phyloP scores from a whole-genome alignment of 1,284 basidiomycete genomes.

The Austroboletus novae-zelandiae region DNA sequence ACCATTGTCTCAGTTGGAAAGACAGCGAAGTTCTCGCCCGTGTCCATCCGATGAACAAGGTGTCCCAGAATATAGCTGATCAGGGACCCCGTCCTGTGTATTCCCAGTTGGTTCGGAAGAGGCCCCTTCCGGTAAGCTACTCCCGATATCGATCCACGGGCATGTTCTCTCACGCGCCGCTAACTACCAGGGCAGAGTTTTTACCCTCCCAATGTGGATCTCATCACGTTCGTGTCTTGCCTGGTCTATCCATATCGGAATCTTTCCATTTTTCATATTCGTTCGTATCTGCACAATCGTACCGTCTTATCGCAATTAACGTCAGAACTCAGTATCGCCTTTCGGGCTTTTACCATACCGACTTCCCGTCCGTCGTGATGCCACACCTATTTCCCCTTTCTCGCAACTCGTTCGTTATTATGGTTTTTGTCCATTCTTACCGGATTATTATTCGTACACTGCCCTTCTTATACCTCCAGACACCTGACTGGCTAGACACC shows the following conservation, averaged over 20 bases:
- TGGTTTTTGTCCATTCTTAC: not conserved
- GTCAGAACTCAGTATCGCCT: constrained; percentile 12
- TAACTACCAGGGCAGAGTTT: constrained; percentile 1
- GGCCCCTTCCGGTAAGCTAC: constrained; percentile 5
- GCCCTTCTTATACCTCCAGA: constrained; percentile 26
- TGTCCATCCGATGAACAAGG: constrained; percentile 11
- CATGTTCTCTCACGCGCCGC: constrained; percentile 24
- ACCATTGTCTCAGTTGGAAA: not conserved
- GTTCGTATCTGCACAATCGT: constrained; percentile 1
- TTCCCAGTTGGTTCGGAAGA: constrained; percentile 8
- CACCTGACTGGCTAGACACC: not conserved
- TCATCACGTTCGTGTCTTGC: constrained; percentile 1
- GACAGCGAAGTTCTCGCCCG: not conserved
- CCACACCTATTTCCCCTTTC: constrained; percentile 1
- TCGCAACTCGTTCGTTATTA: constrained; percentile 8
- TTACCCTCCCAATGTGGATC: constrained; percentile 2
- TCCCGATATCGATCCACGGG: constrained; percentile 16
- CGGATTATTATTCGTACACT: constrained; percentile 6
- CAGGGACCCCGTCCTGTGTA: constrained; percentile 14
- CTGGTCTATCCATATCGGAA: constrained; percentile 23
- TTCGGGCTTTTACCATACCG: not conserved
- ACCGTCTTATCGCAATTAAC: constrained; percentile 19
- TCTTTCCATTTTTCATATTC: constrained; percentile 2
- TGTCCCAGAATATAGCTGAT: constrained; percentile 20
- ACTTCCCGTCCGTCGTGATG: not conserved